Evolutionary conservation across 2,329 filamentous ascomycete species (phyloP), one percentile per base, ranked within the genome.

Genomic region (Cercospora brassicicola): DNA sequence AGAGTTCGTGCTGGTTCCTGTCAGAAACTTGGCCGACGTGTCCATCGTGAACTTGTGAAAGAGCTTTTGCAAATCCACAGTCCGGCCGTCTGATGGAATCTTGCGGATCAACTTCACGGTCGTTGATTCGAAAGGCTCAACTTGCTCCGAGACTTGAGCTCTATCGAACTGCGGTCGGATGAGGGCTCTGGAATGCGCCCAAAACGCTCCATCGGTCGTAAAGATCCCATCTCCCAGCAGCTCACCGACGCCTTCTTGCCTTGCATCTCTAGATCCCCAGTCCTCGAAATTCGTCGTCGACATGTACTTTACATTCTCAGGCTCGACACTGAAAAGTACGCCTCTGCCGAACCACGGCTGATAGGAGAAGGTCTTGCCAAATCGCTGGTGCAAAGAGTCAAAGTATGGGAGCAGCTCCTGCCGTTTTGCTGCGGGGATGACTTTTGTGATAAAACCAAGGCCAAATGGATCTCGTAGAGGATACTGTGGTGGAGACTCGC

Each of bases 41-140:
- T 91, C 89, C 23, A 91, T 81, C 0, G 88, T 89, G 74, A 90
- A 82, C 56, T 84, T 83, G 72, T 89, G 89, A 73, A 90, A 89
- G 3, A 90, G 78, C 7, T 85, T 82, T 74, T 88, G 85, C 28
- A 91, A 78, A 71, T 91, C 86, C 5, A 91, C 82, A 0, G 82
- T 83, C 2, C 81, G 78, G 57, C 88, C 84, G 64, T 85, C 79
- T 0, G 76, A 74, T 0, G 87, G 87, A 11, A 91, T 83, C 39
- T 83, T 82, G 26, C 82, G 79, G 15, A 90, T 79, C 59, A 91
- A 79, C 18, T 83, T 80, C 31, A 82, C 76, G 9, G 89, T 81
- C 78, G 90, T 87, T 2, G 77, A 77, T 71, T 90, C 88, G 62
- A 90, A 88, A 1, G 85, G 85, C 1, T 81, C 78, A 15, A 86